A percentile compares a stretch with the other conserved stretches of the same genome.
phyloP scores from a whole-genome alignment of 176 grass and related monocot genomes.

The Areca catechu region DNA sequence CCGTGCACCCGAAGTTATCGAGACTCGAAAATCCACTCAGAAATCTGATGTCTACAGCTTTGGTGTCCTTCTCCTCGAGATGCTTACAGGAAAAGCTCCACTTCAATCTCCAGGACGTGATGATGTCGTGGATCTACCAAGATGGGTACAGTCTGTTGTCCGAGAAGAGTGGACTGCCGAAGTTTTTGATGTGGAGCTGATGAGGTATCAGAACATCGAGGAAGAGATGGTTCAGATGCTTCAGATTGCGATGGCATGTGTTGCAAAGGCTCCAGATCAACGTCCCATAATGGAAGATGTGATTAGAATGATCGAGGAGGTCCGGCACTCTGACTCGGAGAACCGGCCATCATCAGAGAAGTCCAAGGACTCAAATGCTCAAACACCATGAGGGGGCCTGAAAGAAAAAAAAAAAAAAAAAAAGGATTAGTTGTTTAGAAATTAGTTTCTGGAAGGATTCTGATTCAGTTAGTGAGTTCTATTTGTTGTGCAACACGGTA shows the following conservation, averaged over 20 bases:
- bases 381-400: not conserved
- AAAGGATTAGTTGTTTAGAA: too few species aligned
- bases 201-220: conserved; percentile 66
- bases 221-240: conserved; percentile 96
- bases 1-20: conserved; percentile 70
- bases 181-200: conserved; percentile 75
- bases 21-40: conserved; percentile 57
- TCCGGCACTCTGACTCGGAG: conserved; percentile 48
- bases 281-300: conserved; percentile 87
- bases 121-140: conserved; percentile 54
- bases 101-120: conserved; percentile 51
- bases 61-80: conserved; percentile 78
- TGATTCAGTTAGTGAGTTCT: too few species aligned
- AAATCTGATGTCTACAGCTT: conserved; percentile 93
- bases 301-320: conserved; percentile 51
- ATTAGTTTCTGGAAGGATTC: too few species aligned
- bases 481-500: too few species aligned
- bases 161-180: conserved; percentile 94
- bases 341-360: conserved; percentile 39
- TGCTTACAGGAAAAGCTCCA: conserved; percentile 88
- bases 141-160: conserved; percentile 89
- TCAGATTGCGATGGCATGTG: conserved; percentile 86
- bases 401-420: not conserved
- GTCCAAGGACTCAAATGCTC: conserved; percentile 21
- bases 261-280: conserved; percentile 37